Evolutionary conservation across 2,329 filamentous ascomycete genomes (phyloP), one percentile per base, ranked within the genome.

Genomic region (Penicillium sp.): DNA sequence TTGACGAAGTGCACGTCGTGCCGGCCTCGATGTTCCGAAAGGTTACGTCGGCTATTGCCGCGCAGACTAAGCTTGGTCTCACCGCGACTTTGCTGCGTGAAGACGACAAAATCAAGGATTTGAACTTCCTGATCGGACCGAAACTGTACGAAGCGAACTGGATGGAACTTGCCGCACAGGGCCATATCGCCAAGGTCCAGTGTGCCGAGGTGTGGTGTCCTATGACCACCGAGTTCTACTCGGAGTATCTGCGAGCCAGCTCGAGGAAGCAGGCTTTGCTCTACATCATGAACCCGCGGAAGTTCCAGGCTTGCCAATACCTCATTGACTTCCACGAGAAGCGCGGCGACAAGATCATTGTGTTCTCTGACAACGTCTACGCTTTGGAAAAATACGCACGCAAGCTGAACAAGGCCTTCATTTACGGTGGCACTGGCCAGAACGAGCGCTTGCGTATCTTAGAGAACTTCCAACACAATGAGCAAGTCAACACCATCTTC

Each of bases 161-260:
- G 95, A 97, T 98, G 89, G 95, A 99, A 77, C 86, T 99, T 44
- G 95, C 94, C 1, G 92, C 97, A 72, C 93, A 97, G 78, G 95
- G 95, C 0, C 93, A 97, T 74, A 99, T 99, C 76, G 95, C 95
- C 38, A 90, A 92, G 69, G 95, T 99, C 1, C 95, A 99, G 77
- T 99, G 95, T 77, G 95, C 95, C 15, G 95, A 99, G 78, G 95
- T 99, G 7, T 99, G 95, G 95, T 99, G 95, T 74, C 93, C 94
- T 2, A 99, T 99, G 95, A 96, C 95, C 0, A 95, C 93, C 0
- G 95, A 99, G 70, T 99, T 99, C 75, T 98, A 97, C 77, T 90
- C 92, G 19, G 92, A 98, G 76, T 99, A 98, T 79, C 86, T 98
- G 62, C 84, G 86, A 58, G 86, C 87, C 64, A 88, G 88, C 13